These are phyloP conservation scores for Ogataea philodendri DNA, from an alignment of 805 yeast genomes.

Conservation along the genomic window DNA sequence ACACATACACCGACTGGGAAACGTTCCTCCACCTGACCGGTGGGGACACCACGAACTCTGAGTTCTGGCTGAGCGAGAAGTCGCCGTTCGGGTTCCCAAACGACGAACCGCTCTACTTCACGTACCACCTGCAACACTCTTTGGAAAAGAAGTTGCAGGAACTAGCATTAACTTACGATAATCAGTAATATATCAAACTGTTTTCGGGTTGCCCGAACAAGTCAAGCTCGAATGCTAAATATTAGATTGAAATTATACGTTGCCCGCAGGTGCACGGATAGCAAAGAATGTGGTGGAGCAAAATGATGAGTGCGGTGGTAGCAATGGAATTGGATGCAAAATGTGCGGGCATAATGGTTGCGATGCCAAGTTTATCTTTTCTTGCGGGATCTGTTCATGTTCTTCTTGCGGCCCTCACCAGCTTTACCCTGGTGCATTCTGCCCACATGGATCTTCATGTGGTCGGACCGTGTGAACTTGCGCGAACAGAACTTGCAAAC, in stretches of 20 bases:
- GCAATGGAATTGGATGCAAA: no score
- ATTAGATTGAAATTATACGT: no score
- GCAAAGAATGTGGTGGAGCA: no score
- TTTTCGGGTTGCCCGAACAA: no score
- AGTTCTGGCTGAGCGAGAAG: slow-evolving; percentile 62
- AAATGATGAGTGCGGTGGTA: no score
- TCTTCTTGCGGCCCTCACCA: slow-evolving; percentile 10
- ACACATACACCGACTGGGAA: slow-evolving; percentile 54
- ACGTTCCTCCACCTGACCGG: slow-evolving; percentile 35
- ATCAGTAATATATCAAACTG: no score
- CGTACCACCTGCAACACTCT: slow-evolving; percentile 27
- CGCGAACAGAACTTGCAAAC: slow-evolving; percentile 57
- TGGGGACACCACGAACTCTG: slow-evolving; percentile 24
- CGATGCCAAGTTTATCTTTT: slow-evolving; percentile 11
- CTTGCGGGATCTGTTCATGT: slow-evolving; percentile 8
- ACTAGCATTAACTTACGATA: slow-evolving; percentile 27
- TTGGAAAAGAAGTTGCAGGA: slow-evolving; percentile 27
- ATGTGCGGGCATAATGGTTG: slow-evolving; percentile 1
- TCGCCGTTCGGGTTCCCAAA: slow-evolving; percentile 73
- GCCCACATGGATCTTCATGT: slow-evolving; percentile 61
- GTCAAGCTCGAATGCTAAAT: no score
- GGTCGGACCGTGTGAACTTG: slow-evolving; percentile 65
- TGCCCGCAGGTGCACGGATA: slow-evolving; percentile 1
- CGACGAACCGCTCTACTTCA: slow-evolving; percentile 63
- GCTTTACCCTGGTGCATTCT: slow-evolving; percentile 31